Base-by-base conservation (phyloP, 768 basidiomycete genomes). In the Mrakia blollopis region DNA sequence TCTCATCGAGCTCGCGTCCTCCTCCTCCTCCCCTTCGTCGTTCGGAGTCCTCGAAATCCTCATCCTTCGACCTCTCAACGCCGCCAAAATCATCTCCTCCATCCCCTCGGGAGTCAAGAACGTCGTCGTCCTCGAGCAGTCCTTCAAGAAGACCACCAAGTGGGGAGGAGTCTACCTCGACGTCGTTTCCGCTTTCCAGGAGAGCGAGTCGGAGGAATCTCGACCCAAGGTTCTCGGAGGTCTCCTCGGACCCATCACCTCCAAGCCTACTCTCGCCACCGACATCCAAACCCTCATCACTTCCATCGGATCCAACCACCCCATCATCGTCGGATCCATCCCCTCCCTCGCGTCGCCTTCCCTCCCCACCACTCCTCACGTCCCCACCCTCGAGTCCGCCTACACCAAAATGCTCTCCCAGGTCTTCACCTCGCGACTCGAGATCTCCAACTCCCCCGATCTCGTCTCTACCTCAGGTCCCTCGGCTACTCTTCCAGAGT, bases 151-250 rank as follows among this genome's bases (percentile, higher is more conserved):
- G 88, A 87, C 87, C n/a, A 89, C 89, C 54, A 92, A 92, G 83
- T 95, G 92, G 91, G 90, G 91, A 0, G 91, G 93, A 0, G 84
- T 96, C 5, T 96, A 91, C 83, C 87, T 97, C 71, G 93, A 95
- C 47, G 85, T 94, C 35, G 87, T 92, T 67, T 87, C 87, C 74
- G 89, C 90, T 21, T 83, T 94, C 47, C 92, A 93, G 79, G 70
- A 86, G 86, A 65, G 86, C 87, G 77, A 84, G 0, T 85, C 87
- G 28, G 82, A 84, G 41, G 86, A 57, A 30, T 76, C 73, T 35
- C 68, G 52, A 23, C 87, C 91, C 8, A 78, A 85, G 16, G 86
- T 94, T 61, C 87, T 89, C 74, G 89, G 87, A 71, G 89, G 89
- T 37, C 85, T 88, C 62, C 86, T 94, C 47, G 91, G 90, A 21